Evolutionary conservation across 768 basidiomycete species (phyloP).

Genomic region (Collybia sp.): DNA sequence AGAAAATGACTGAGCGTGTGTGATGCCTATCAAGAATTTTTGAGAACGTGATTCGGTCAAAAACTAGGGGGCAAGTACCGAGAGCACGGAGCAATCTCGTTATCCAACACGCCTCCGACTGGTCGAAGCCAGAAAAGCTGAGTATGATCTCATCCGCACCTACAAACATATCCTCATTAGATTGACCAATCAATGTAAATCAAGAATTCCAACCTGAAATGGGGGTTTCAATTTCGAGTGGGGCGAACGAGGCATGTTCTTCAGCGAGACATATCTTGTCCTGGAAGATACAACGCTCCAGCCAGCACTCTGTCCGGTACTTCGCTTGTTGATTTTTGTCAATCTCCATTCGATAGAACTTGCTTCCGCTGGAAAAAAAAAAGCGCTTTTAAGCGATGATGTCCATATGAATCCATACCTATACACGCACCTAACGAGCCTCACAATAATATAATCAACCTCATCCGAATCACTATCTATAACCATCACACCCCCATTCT

Average conservation of each 20-base stretch:
- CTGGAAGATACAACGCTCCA: slow-evolving; percentile 79
- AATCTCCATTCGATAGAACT: slow-evolving; percentile 54
- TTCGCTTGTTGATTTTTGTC: slow-evolving; percentile 41
- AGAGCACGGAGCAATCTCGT: slow-evolving; percentile 63
- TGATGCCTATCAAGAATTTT: slow-evolving; percentile 42
- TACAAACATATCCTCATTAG: slow-evolving; percentile 14
- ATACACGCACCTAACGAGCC: slow-evolving; percentile 65
- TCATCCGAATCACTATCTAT: slow-evolving; percentile 41
- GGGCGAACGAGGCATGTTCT: slow-evolving; percentile 68
- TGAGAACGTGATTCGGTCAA: not conserved
- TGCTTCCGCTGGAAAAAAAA: slow-evolving; percentile 53
- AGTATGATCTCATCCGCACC: slow-evolving; percentile 55
- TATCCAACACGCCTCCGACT: slow-evolving; percentile 63
- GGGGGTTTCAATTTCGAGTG: slow-evolving; percentile 56
- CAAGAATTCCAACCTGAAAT: slow-evolving; percentile 41
- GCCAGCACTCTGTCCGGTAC: slow-evolving; percentile 91
- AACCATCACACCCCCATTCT: slow-evolving; percentile 49
- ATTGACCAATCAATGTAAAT: not conserved
- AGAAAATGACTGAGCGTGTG: slow-evolving; percentile 53
- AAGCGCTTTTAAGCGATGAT: slow-evolving; percentile 1
- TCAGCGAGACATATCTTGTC: slow-evolving; percentile 64
- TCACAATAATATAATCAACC: slow-evolving; percentile 63
- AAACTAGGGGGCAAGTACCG: slow-evolving; percentile 33
- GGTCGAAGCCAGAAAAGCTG: slow-evolving; percentile 73
- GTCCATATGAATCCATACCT: not conserved